phyloP scores from a whole-genome alignment of 208 protist genomes.

The Endotrypanum monterogeii region DNA sequence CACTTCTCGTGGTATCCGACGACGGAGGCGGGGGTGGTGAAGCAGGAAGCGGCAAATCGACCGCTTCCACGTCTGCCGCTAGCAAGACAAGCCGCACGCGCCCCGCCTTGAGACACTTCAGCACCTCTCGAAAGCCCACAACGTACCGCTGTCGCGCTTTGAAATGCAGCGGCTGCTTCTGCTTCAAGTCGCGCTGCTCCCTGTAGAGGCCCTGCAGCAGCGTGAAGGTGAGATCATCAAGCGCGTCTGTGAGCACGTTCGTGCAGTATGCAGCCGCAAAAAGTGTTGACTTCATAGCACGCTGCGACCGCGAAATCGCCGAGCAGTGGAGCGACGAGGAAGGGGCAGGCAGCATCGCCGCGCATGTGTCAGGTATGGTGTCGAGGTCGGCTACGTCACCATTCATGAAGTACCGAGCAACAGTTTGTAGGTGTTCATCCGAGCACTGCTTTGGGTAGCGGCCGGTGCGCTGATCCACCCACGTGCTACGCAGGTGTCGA shows the following conservation, averaged over 20 bases:
- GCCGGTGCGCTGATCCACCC: conserved; percentile 50
- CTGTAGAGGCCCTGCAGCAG: conserved; percentile 58
- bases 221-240: conserved; percentile 74
- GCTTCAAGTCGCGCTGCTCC: conserved; percentile 51
- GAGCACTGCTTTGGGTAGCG: conserved; percentile 37
- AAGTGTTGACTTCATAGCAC: conserved; percentile 18
- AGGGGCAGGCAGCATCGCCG: not conserved
- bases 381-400: not conserved
- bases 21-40: not conserved
- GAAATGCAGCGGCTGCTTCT: conserved; percentile 64
- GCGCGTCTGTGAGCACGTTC: conserved; percentile 56
- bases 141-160: conserved; percentile 61
- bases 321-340: not conserved
- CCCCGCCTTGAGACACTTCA: conserved; percentile 50
- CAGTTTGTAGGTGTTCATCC: not conserved
- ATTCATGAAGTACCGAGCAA: conserved; percentile 11
- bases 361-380: not conserved
- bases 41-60: not conserved
- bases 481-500: conserved; percentile 29
- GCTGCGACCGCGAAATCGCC: conserved; percentile 10
- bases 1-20: not conserved
- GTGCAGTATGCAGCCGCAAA: conserved; percentile 40
- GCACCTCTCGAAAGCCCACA: conserved; percentile 62
- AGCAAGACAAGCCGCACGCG: conserved; percentile 59
- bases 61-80: conserved; percentile 57